Base-by-base conservation (phyloP, 257 asterid species). In the Gentiana dahurica region DNA sequence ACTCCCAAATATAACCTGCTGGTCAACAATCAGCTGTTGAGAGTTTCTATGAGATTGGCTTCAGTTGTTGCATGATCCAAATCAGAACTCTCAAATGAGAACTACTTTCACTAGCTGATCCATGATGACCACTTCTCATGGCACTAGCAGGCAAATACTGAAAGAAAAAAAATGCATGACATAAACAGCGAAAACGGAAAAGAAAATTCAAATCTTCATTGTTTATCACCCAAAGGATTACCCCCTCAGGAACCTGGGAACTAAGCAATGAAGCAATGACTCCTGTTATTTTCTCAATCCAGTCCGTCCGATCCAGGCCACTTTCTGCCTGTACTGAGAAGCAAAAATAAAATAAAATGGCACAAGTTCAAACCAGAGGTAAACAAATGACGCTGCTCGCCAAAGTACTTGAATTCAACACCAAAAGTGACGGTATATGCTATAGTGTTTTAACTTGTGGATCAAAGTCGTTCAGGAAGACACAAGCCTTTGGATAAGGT, bases 241-340 rank as follows among this genome's bases (percentile, higher is more conserved):
- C 99, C 84, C 97, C 80, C 49, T 89, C 99, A 45, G 99, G 95
- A 41, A 87, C 81, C 87, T 93, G 99, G 41, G 97, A 89, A 73
- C 96, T 93, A 75, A 93, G 77, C 67, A 93, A 73, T 39, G 99
- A 93, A 32, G 99, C 99, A 61, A 93, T 89, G 62, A 89, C 97
- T 60, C 99, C 99, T 0, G 99, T 92, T 51, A 92, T 93, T 77
- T 93, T 93, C 82, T 93, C 99, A 59, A 93, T 84, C 99, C 99
- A 93, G 67, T 86, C 97, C 97, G 89, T 93, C 76, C 89, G 99
- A 80, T 93, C 99, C 66, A 86, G 74, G 68, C 96, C 87, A 73
- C 95, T 93, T 78, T 93, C 99, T 53, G 99, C 99, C 96, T 92
- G 89, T 82, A 77, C 66, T 46, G 59, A 78, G 75, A 64, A 65